Evolutionary conservation across 2,329 filamentous ascomycete species (phyloP).

Genomic region (Acephala macrosclerotiorum): DNA sequence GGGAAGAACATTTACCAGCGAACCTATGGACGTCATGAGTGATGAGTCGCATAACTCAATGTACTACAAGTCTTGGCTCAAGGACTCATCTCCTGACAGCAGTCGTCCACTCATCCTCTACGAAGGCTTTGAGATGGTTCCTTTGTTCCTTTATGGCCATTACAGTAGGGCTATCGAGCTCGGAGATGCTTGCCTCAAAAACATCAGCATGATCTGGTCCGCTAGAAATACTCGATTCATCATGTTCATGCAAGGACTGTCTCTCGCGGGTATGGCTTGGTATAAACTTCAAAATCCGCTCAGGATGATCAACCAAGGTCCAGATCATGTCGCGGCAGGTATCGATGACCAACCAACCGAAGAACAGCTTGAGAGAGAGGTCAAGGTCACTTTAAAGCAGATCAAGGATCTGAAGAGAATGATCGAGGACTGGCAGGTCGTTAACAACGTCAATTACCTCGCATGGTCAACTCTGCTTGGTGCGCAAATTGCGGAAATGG

Average conservation of each 20-base stretch:
- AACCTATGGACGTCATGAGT: constrained; percentile 61
- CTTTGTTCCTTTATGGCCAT: constrained; percentile 68
- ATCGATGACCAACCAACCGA: constrained; percentile 36
- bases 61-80: constrained; percentile 66
- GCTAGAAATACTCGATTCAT: constrained; percentile 63
- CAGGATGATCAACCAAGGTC: constrained; percentile 25
- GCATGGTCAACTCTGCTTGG: constrained; percentile 73
- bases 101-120: constrained; percentile 73
- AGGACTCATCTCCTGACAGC: constrained; percentile 57
- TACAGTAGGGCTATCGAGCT: constrained; percentile 66
- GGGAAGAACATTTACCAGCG: constrained; percentile 69
- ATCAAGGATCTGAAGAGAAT: constrained; percentile 63
- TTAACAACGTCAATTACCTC: constrained; percentile 75
- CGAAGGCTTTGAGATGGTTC: constrained; percentile 69
- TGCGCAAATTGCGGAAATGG: constrained; percentile 72
- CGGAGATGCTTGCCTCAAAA: constrained; percentile 57
- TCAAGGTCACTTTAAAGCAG: constrained; percentile 57
- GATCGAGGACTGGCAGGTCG: constrained; percentile 68
- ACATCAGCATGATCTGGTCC: constrained; percentile 62
- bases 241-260: constrained; percentile 66
- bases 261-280: constrained; percentile 59
- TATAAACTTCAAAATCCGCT: constrained; percentile 39
- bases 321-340: constrained; percentile 44
- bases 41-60: constrained; percentile 70
- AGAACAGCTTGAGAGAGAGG: constrained; percentile 52